Percentiles rank a stretch among this genome's conserved stretches.
phyloP scores from a whole-genome alignment of 1,139 yeast species.

The Magnusiomyces ingens region DNA sequence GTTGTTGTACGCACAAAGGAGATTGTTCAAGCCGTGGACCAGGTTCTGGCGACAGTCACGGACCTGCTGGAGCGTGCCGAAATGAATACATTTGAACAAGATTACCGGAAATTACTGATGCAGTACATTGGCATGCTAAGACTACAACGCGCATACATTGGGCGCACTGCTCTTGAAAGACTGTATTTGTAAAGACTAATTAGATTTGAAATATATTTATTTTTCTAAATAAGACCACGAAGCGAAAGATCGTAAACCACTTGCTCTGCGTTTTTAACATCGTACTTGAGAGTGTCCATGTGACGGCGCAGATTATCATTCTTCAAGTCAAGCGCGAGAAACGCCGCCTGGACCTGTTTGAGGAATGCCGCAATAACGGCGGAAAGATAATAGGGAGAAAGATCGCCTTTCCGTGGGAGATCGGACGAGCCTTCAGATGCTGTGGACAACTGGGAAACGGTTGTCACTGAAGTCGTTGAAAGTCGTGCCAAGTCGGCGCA shows the following conservation, averaged over 20 bases:
- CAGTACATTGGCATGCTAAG: slow-evolving; percentile 24
- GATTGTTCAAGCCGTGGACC: slow-evolving; percentile 18
- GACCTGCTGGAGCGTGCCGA: slow-evolving; percentile 15
- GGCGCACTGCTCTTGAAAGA: slow-evolving; percentile 22
- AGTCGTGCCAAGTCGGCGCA: slow-evolving; percentile 29
- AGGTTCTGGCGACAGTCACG: slow-evolving; percentile 15
- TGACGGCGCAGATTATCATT: slow-evolving; percentile 32
- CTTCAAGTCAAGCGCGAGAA: slow-evolving; percentile 29
- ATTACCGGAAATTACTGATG: slow-evolving; percentile 23
- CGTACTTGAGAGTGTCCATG: slow-evolving; percentile 31
- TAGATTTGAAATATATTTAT: too few species aligned
- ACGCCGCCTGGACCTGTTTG: slow-evolving; percentile 30
- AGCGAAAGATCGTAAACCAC: slow-evolving; percentile 30
- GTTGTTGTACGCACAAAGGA: slow-evolving; percentile 3
- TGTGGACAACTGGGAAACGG: slow-evolving; percentile 20
- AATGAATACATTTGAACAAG: slow-evolving; percentile 21
- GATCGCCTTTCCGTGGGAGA: slow-evolving; percentile 6
- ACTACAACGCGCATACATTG: slow-evolving; percentile 22
- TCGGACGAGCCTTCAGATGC: slow-evolving; percentile 12
- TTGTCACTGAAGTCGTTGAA: slow-evolving; percentile 29
- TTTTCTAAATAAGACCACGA: slow-evolving; percentile 19
- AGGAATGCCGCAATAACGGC: slow-evolving; percentile 21
- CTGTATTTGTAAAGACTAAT: slow-evolving; percentile 13
- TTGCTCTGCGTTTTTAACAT: slow-evolving; percentile 33
- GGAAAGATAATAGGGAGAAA: slow-evolving; percentile 14